These are phyloP conservation scores for Circinella minor DNA, from an alignment of 371 early-diverging fungal genomes.

Conservation along the genomic window DNA sequence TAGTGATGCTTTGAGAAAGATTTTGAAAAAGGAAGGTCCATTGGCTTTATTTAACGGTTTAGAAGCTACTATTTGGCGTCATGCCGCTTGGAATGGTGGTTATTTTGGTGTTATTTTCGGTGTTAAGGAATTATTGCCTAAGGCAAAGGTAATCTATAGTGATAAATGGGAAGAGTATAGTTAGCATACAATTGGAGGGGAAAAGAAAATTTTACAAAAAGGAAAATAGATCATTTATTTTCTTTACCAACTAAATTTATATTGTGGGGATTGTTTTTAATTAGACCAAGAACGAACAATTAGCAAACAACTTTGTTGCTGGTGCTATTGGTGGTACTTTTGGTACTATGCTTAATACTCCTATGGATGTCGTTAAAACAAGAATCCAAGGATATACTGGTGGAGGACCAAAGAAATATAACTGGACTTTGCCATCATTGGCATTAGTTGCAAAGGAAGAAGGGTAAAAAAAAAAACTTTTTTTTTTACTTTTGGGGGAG, in stretches of 20 bases:
- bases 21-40: slow-evolving; percentile 75
- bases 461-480: slow-evolving; percentile 58
- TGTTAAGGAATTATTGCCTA: slow-evolving; percentile 75
- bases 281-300: slow-evolving; percentile 73
- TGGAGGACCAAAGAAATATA: slow-evolving; percentile 73
- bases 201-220: too few relatives aligned
- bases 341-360: slow-evolving; percentile 95
- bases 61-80: slow-evolving; percentile 95
- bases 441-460: slow-evolving; percentile 90
- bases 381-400: slow-evolving; percentile 89
- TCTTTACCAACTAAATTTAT: background rate
- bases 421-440: slow-evolving; percentile 89
- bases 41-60: slow-evolving; percentile 91
- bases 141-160: slow-evolving; percentile 65
- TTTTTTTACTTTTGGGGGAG: too few relatives aligned
- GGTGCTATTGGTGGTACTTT: slow-evolving; percentile 95
- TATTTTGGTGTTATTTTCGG: slow-evolving; percentile 92
- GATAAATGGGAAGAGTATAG: too few relatives aligned
- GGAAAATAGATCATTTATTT: too few relatives aligned
- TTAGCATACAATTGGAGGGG: too few relatives aligned
- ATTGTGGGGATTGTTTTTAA: background rate
- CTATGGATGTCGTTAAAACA: slow-evolving; percentile 97
- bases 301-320: slow-evolving; percentile 89
- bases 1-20: slow-evolving; percentile 74
- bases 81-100: slow-evolving; percentile 93